A percentile compares a stretch with the other conserved stretches of the same genome.
Conservation (phyloP, 257 asterid genomes). For the Datura wrightii region DNA sequence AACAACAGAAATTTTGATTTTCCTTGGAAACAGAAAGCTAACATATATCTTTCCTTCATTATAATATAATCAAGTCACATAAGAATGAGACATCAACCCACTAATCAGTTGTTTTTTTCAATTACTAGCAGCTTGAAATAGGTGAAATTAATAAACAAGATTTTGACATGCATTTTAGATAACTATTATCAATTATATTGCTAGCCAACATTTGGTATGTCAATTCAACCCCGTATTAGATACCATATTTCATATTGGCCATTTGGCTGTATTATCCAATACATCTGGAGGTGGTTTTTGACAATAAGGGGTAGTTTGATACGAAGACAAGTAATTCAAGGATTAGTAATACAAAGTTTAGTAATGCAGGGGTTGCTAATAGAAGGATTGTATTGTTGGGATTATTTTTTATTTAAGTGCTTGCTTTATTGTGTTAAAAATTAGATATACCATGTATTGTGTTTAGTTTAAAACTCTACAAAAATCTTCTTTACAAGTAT, state of each 20-base stretch:
- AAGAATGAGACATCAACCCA: neutral
- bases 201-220: constrained; percentile 3
- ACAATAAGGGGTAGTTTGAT: neutral
- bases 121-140: neutral
- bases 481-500: too few species aligned
- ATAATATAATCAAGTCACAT: neutral
- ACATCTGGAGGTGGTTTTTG: neutral
- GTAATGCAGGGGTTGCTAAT: too few species aligned
- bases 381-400: too few species aligned
- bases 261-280: constrained; percentile 23
- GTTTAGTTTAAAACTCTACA: too few species aligned
- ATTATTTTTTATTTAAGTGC: too few species aligned
- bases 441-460: too few species aligned
- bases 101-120: neutral
- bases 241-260: neutral
- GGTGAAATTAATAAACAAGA: neutral
- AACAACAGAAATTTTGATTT: neutral
- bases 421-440: too few species aligned
- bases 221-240: neutral
- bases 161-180: neutral
- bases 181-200: neutral
- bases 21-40: neutral
- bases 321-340: too few species aligned
- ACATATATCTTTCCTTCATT: neutral
- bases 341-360: too few species aligned